phyloP scores from a whole-genome alignment of 352 stramenopile species.

The Aphanomyces cochlioides region DNA sequence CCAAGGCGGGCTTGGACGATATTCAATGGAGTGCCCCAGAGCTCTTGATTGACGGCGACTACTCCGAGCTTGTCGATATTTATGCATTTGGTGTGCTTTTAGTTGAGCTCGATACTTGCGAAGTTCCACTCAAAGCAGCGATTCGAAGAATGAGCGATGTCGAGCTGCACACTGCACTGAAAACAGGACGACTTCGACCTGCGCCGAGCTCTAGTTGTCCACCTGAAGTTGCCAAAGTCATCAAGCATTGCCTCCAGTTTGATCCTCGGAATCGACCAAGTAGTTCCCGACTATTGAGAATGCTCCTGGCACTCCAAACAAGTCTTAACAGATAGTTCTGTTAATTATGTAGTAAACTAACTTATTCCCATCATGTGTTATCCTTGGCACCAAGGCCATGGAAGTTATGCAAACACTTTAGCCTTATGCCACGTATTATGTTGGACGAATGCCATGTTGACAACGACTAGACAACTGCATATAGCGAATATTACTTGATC shows the following conservation, averaged over 20 bases:
- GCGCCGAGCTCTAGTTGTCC: constrained; percentile 19
- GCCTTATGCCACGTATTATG: no score
- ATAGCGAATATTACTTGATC: no score
- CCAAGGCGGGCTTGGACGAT: constrained; percentile 39
- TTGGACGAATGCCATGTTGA: no score
- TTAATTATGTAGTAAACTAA: no score
- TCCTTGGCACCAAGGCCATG: no score
- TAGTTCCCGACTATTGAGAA: not conserved
- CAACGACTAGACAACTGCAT: no score
- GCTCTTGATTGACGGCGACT: constrained; percentile 42
- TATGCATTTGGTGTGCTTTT: constrained; percentile 29
- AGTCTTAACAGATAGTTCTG: no score
- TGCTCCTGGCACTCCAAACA: not conserved
- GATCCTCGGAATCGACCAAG: not conserved
- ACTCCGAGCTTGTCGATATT: constrained; percentile 25
- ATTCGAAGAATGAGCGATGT: no score
- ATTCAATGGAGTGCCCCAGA: constrained; percentile 53
- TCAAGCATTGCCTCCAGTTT: not conserved
- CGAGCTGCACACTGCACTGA: no score
- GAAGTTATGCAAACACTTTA: no score
- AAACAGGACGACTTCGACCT: not conserved
- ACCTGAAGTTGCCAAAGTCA: constrained; percentile 25
- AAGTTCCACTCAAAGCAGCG: constrained; percentile 1
- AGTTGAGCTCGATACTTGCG: constrained; percentile 17
- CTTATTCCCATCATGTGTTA: no score